phyloP scores from a whole-genome alignment of 2,329 filamentous ascomycete genomes.

The Aspergillus viridinutans region DNA sequence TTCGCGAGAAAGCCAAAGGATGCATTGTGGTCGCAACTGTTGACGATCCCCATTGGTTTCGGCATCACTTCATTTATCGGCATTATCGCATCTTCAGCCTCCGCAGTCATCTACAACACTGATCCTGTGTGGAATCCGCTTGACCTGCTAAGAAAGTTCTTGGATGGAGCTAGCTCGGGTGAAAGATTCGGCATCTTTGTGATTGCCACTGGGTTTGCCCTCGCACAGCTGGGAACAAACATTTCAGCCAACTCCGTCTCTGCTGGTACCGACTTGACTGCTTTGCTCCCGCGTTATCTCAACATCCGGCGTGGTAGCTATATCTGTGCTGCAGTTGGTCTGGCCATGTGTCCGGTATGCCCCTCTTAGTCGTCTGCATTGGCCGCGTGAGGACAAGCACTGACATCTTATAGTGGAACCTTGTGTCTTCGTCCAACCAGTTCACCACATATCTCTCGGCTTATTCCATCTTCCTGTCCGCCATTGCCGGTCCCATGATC shows the following conservation, averaged over 20 bases:
- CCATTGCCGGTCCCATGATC: conserved; percentile 87
- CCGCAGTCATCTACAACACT: conserved; percentile 56
- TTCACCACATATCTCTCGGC: conserved; percentile 90
- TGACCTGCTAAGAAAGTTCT: conserved; percentile 61
- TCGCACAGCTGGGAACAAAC: conserved; percentile 81
- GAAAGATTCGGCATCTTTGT: conserved; percentile 74
- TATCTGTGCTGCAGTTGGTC: conserved; percentile 71
- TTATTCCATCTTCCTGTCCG: conserved; percentile 90
- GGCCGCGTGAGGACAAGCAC: background rate
- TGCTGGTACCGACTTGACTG: conserved; percentile 77
- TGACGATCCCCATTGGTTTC: conserved; percentile 68
- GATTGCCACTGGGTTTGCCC: conserved; percentile 65
- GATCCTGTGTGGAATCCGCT: conserved; percentile 71
- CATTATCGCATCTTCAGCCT: conserved; percentile 71
- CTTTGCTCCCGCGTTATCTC: conserved; percentile 71
- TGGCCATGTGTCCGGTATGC: conserved; percentile 74
- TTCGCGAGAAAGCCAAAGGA: conserved; percentile 74
- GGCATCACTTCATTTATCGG: conserved; percentile 80
- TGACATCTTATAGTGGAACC: conserved; percentile 49
- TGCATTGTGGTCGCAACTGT: conserved; percentile 74
- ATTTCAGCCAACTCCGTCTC: conserved; percentile 84
- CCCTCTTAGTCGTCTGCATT: background rate
- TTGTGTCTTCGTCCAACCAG: conserved; percentile 69
- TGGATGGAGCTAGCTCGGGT: conserved; percentile 63
- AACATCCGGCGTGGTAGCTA: conserved; percentile 86